These are phyloP conservation scores for Endothia cerciana DNA, from an alignment of 2,329 filamentous ascomycete genomes.

Conservation along the genomic window DNA sequence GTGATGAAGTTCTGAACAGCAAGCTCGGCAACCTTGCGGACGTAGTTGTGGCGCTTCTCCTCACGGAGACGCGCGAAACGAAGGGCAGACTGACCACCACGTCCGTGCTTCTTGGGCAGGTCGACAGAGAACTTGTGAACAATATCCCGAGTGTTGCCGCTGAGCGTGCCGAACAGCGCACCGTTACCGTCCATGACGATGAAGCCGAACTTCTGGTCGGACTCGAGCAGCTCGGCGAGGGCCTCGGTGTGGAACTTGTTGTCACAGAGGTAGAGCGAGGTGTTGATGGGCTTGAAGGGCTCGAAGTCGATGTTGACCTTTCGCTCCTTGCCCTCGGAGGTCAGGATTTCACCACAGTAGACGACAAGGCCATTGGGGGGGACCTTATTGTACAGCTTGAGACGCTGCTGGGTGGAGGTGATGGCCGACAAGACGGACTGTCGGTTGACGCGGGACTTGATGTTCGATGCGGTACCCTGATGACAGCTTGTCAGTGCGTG, in stretches of 20 bases:
- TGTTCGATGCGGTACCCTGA: constrained; percentile 96
- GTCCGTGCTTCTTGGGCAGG: constrained; percentile 99
- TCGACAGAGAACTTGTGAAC: constrained; percentile 99
- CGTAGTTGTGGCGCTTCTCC: constrained; percentile 99
- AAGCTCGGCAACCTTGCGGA: constrained; percentile 96
- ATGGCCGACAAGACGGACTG: constrained; percentile 98
- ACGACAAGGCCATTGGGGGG: constrained; percentile 96
- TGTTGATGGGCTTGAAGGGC: constrained; percentile 99
- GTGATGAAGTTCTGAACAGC: constrained; percentile 99
- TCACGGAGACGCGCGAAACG: constrained; percentile 99
- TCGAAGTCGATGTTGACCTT: constrained; percentile 99
- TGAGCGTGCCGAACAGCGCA: constrained; percentile 93
- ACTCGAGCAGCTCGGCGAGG: constrained; percentile 93
- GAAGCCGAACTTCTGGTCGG: constrained; percentile 98
- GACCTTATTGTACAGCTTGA: constrained; percentile 99
- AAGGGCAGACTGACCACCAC: constrained; percentile 98
- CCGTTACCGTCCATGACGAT: constrained; percentile 99
- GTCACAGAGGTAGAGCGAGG: constrained; percentile 97
- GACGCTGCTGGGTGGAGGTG: constrained; percentile 96
- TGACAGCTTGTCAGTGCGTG: constrained; percentile 13
- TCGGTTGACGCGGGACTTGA: constrained; percentile 99
- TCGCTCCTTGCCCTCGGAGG: constrained; percentile 95
- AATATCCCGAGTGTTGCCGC: constrained; percentile 94
- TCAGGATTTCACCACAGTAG: constrained; percentile 99
- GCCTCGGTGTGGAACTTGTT: constrained; percentile 99